A percentile compares a stretch with the other conserved stretches of the same genome.
phyloP scores from a whole-genome alignment of 805 yeast genomes.

The Candida alai region DNA sequence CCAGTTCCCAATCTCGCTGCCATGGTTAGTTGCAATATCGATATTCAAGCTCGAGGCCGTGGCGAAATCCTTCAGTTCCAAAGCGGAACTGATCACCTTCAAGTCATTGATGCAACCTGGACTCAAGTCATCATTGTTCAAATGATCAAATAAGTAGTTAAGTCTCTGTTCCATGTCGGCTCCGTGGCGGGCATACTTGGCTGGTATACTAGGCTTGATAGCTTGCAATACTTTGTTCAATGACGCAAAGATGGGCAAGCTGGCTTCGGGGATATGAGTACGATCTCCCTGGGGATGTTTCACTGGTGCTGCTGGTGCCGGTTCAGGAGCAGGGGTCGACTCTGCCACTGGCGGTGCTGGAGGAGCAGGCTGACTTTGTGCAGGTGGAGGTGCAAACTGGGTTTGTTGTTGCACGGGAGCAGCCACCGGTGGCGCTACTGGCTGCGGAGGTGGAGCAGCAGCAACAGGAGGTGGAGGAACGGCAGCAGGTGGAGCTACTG shows the following conservation, averaged over 20 bases:
- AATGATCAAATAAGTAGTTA: constrained; percentile 68
- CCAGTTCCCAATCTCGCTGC: constrained; percentile 87
- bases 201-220: constrained; percentile 73
- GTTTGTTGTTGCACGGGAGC: constrained; percentile 25
- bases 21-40: constrained; percentile 59
- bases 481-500: constrained; percentile 8
- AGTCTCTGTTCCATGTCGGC: constrained; percentile 81
- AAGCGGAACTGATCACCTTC: constrained; percentile 44
- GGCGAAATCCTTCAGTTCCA: constrained; percentile 52
- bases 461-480: constrained; percentile 12
- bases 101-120: constrained; percentile 53
- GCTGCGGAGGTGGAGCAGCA: constrained; percentile 21
- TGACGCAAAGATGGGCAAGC: constrained; percentile 54
- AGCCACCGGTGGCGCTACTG: constrained; percentile 15
- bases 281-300: constrained; percentile 63
- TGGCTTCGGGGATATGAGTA: constrained; percentile 57
- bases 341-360: constrained; percentile 30
- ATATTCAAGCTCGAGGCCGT: constrained; percentile 55
- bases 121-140: constrained; percentile 68
- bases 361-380: constrained; percentile 20
- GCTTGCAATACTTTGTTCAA: constrained; percentile 53
- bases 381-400: constrained; percentile 13
- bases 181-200: constrained; percentile 66
- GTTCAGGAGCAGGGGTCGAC: constrained; percentile 26
- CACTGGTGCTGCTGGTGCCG: constrained; percentile 17